Evolutionary conservation across 2,329 filamentous ascomycete species (phyloP), one percentile per base, ranked within the genome.

Genomic region (Bipolaris bicolor): DNA sequence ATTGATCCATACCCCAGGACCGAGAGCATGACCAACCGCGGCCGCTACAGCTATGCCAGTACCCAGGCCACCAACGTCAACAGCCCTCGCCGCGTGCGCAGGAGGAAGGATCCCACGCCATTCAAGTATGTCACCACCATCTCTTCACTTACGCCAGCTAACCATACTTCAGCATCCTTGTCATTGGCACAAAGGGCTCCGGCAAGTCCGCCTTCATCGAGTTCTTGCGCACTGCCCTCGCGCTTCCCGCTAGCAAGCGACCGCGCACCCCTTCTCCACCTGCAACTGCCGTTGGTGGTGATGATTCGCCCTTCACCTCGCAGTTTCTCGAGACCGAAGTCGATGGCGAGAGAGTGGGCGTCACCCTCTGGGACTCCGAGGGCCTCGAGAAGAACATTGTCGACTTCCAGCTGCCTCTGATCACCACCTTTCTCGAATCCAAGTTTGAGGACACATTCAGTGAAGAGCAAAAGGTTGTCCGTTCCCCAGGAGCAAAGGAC

Each of bases 401-500:
- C 49, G 95, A 98, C 76, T 85, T 98, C 64, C 95, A 99, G 78
- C 82, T 99, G 64, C 88, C 93, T 60, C 92, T 96, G 74, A 93
- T 98, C 82, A 89, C 90, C 33, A 85, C 89, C 7, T 99, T 99
- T 79, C 82, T 99, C 58, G 95, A 99, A 81, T 94, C 90, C 81
- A 98, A 98, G 77, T 99, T 99, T 68, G 94, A 99, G 76, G 95
- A 99, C 72, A 98, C 95, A 0, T 96, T 99, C 75, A 87, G 87
- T 47, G 95, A 99, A 79, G 95, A 99, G 81, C 96, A 96, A 85
- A 98, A 97, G 81, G 93, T 99, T 45, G 84, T 97, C 61, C 90
- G 95, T 69, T 92, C 93, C 51, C 94, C 95, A 24, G 94, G 93
- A 54, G 90, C 91, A 63, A 91, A 92, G 75, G 95, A 99, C 80